Percentiles rank a stretch among this genome's conserved stretches.
Evolutionary conservation across 192 early-diverging fungal species (phyloP).

Genomic region (Umbelopsis isabellina): DNA sequence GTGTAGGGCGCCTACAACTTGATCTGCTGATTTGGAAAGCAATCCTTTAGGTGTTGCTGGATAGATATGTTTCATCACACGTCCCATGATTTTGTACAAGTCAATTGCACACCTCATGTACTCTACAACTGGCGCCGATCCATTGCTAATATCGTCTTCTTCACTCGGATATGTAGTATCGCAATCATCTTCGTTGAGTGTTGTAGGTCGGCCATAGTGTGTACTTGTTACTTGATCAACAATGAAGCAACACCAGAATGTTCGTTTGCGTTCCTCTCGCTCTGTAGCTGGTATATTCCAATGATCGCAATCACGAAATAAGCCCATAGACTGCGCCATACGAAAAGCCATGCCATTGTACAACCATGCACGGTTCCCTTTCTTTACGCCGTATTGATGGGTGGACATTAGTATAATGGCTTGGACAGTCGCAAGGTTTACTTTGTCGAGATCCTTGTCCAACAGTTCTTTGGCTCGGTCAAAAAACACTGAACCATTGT

Average conservation of each 20-base stretch:
- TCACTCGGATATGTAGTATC: slow-evolving; percentile 41
- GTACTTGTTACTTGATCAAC: slow-evolving; percentile 69
- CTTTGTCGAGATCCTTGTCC: slow-evolving; percentile 65
- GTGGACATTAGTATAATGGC: slow-evolving; percentile 67
- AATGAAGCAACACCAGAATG: slow-evolving; percentile 78
- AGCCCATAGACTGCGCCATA: slow-evolving; percentile 77
- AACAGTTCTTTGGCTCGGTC: slow-evolving; percentile 70
- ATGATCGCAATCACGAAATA: slow-evolving; percentile 65
- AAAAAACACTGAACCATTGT: slow-evolving; percentile 56
- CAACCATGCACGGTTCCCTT: slow-evolving; percentile 70
- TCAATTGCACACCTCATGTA: slow-evolving; percentile 49
- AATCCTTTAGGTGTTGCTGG: slow-evolving; percentile 30
- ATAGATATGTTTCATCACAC: slow-evolving; percentile 54
- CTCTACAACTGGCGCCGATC: slow-evolving; percentile 23
- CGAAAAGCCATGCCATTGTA: slow-evolving; percentile 76
- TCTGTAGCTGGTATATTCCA: slow-evolving; percentile 60
- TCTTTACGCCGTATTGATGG: slow-evolving; percentile 70
- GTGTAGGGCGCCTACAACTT: slow-evolving; percentile 30
- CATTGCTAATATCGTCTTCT: slow-evolving; percentile 31
- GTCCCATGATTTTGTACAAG: slow-evolving; percentile 50
- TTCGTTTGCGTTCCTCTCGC: slow-evolving; percentile 62
- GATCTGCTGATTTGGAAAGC: slow-evolving; percentile 22
- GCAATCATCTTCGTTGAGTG: slow-evolving; percentile 49
- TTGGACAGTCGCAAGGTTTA: slow-evolving; percentile 61
- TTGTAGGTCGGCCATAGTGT: slow-evolving; percentile 59